These are phyloP conservation scores for Populus pruinosa DNA, from an alignment of 345 rosid species.

Conservation along the genomic window DNA sequence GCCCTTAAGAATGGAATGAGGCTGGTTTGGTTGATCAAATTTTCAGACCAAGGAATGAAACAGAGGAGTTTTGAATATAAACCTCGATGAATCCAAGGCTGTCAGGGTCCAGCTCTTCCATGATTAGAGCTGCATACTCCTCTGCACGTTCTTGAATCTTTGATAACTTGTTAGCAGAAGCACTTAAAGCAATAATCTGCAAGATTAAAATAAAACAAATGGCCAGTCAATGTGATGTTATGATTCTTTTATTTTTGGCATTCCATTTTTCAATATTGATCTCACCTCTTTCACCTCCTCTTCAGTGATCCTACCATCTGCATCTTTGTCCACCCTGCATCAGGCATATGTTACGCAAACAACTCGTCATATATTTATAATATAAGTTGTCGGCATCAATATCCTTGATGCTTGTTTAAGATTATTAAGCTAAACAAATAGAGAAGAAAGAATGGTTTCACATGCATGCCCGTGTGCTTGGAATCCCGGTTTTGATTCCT, in stretches of 20 bases:
- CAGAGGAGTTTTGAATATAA: slow-evolving; percentile 2
- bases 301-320: slow-evolving; percentile 69
- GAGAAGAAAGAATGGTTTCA: no score
- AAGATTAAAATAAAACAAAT: neutral
- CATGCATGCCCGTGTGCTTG: no score
- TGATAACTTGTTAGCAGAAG: slow-evolving; percentile 71
- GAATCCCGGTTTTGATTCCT: no score
- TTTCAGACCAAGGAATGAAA: neutral
- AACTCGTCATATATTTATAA: no score
- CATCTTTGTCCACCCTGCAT: slow-evolving; percentile 74
- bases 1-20: neutral
- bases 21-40: neutral
- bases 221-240: neutral
- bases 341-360: neutral
- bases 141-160: slow-evolving; percentile 64
- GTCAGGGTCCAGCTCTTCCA: slow-evolving; percentile 80
- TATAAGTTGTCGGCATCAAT: no score
- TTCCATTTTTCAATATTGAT: neutral
- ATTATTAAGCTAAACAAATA: no score
- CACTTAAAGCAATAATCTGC: slow-evolving; percentile 76
- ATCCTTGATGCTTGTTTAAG: no score
- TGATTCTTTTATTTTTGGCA: neutral
- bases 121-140: slow-evolving; percentile 81
- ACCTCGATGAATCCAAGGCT: slow-evolving; percentile 79
- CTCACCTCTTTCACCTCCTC: slow-evolving; percentile 77